Conservation (phyloP, 305 asterid species). For the Fraxinus latifolia region DNA sequence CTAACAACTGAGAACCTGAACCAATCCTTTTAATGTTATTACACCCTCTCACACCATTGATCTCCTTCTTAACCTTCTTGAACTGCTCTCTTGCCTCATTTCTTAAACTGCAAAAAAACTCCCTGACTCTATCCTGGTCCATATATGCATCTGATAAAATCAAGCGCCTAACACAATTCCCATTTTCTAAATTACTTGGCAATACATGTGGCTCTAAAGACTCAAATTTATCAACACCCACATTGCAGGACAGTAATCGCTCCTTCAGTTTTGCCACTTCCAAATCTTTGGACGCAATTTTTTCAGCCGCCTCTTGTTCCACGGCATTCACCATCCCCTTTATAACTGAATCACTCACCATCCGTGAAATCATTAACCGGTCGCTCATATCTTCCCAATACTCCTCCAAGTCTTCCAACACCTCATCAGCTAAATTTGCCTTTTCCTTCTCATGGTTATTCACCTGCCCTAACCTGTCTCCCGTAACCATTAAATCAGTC, state of each 20-base stretch:
- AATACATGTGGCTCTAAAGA: slow-evolving; percentile 15
- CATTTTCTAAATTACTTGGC: slow-evolving; percentile 13
- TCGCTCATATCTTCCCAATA: slow-evolving; percentile 63
- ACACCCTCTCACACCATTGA: slow-evolving; percentile 38
- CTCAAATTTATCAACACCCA: slow-evolving; percentile 22
- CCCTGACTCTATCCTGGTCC: slow-evolving; percentile 44
- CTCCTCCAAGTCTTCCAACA: slow-evolving; percentile 67
- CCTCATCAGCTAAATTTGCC: slow-evolving; percentile 55
- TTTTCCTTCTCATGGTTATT: slow-evolving; percentile 29
- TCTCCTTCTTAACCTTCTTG: slow-evolving; percentile 47
- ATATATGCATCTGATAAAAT: slow-evolving; percentile 23
- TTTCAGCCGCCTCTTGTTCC: slow-evolving; percentile 70
- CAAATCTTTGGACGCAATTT: slow-evolving; percentile 52
- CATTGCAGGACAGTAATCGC: slow-evolving; percentile 26
- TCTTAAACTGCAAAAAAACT: slow-evolving; percentile 37
- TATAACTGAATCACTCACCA: slow-evolving; percentile 84
- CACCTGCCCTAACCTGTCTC: slow-evolving; percentile 24
- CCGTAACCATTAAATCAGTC: background rate
- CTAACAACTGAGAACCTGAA: slow-evolving; percentile 56
- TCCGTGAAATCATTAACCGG: slow-evolving; percentile 58
- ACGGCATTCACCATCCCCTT: slow-evolving; percentile 87
- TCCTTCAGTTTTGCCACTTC: slow-evolving; percentile 50
- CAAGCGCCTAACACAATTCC: slow-evolving; percentile 19
- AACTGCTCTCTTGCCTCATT: slow-evolving; percentile 43
- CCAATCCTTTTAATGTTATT: slow-evolving; percentile 37